Evolutionary conservation across 2,329 filamentous ascomycete species (phyloP), one percentile per base, ranked within the genome.

Genomic region (Diaporthe capsici): DNA sequence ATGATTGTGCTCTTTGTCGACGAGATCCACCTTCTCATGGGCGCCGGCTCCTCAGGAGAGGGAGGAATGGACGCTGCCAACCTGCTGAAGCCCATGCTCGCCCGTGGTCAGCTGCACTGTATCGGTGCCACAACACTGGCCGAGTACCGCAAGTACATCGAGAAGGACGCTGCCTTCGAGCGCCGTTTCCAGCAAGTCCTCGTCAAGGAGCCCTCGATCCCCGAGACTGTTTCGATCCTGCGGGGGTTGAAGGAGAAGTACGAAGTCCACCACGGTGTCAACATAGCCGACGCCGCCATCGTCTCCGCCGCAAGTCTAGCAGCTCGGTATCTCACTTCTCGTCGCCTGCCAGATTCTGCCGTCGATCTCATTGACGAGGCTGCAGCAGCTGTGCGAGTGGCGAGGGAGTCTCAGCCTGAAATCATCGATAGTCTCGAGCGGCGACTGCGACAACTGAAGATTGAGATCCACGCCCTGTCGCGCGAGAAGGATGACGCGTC

Each of bases 31-130:
- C 90, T 99, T 78, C 92, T 99, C 77, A 99, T 99, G 97, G 97
- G 97, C 76, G 97, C 97, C 79, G 97, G 97, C 76, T 93, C 95
- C 51, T 96, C 94, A 73, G 97, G 97, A 75, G 96, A 98, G 84
- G 97, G 97, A 78, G 97, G 97, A 80, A 99, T 99, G 97, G 97
- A 99, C 83, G 97, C 97, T 68, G 97, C 97, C 81, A 99, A 99
- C 84, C 87, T 99, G 81, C 90, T 99, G 78, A 99, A 99, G 88
- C 97, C 97, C 75, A 98, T 98, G 96, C 91, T 99, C 79, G 97
- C 97, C 76, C 93, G 97, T 82, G 97, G 97, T 72, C 96, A 98
- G 84, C 89, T 99, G 76, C 97, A 99, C 89, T 99, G 97, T 82
- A 98, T 99, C 78, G 97, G 97, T 84, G 97, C 97, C 8, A 99